phyloP scores from a whole-genome alignment of 306 rosid genomes.

The Oxytropis ochrocephala region DNA sequence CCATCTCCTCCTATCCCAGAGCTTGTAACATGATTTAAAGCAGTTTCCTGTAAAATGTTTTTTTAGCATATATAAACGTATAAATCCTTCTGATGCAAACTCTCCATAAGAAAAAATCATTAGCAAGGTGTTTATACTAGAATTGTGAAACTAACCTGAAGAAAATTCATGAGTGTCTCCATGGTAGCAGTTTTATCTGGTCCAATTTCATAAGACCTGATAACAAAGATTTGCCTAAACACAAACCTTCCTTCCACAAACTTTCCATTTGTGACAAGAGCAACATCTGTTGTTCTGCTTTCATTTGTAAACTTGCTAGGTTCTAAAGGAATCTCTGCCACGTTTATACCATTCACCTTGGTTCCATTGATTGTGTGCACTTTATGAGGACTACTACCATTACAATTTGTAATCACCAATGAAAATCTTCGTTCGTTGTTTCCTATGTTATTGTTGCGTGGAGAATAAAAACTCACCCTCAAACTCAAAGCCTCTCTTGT shows the following conservation, averaged over 20 bases:
- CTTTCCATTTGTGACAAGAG: slow-evolving; percentile 50
- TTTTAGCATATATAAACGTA: too few relatives aligned
- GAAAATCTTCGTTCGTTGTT: slow-evolving; percentile 6
- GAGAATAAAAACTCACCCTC: neutral
- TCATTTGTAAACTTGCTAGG: neutral
- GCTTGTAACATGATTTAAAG: slow-evolving; percentile 73
- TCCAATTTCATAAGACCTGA: slow-evolving; percentile 76
- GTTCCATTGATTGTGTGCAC: slow-evolving; percentile 38
- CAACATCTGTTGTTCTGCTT: slow-evolving; percentile 24
- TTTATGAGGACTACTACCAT: neutral
- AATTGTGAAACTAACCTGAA: slow-evolving; percentile 44
- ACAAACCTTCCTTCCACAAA: slow-evolving; percentile 67
- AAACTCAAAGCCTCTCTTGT: neutral
- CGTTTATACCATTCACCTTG: slow-evolving; percentile 46
- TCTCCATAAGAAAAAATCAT: too few relatives aligned
- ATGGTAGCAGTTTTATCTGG: slow-evolving; percentile 74
- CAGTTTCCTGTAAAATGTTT: slow-evolving; percentile 57
- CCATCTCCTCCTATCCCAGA: slow-evolving; percentile 84
- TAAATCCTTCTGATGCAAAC: too few relatives aligned
- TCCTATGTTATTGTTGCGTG: neutral
- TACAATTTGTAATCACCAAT: slow-evolving; percentile 12
- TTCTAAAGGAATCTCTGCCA: slow-evolving; percentile 21
- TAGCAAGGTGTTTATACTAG: neutral
- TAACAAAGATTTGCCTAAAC: slow-evolving; percentile 50
- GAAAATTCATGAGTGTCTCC: slow-evolving; percentile 78